phyloP scores from a whole-genome alignment of 192 early-diverging fungal species.

The Backusella macrospora region DNA sequence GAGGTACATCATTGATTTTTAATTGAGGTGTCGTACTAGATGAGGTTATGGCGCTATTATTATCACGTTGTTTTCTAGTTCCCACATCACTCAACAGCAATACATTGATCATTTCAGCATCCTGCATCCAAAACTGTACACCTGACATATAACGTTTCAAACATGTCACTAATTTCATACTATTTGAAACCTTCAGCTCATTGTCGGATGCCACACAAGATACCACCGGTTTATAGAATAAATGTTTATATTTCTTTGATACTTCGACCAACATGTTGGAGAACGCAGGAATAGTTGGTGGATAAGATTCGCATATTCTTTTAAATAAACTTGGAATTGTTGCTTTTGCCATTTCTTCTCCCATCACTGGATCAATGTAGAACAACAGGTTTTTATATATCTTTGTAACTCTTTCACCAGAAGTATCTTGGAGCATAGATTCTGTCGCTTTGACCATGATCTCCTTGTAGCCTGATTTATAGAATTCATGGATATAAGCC shows the following conservation, averaged over 20 bases:
- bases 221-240: conserved; percentile 57
- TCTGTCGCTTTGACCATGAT: conserved; percentile 21
- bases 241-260: conserved; percentile 31
- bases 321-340: conserved; percentile 52
- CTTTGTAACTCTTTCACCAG: conserved; percentile 15
- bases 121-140: conserved; percentile 59
- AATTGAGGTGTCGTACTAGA: not conserved
- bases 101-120: conserved; percentile 57
- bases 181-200: conserved; percentile 42
- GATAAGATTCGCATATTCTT: conserved; percentile 42
- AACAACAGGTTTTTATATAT: conserved; percentile 30
- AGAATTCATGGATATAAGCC: conserved; percentile 33
- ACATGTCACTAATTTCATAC: conserved; percentile 46
- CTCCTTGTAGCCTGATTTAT: conserved; percentile 35
- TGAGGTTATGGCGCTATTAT: conserved; percentile 9
- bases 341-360: conserved; percentile 41
- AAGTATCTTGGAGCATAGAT: conserved; percentile 27
- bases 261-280: conserved; percentile 45
- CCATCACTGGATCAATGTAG: conserved; percentile 35
- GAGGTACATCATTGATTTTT: not conserved
- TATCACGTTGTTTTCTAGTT: conserved; percentile 17
- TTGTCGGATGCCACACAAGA: conserved; percentile 57
- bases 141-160: conserved; percentile 48
- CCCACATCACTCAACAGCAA: conserved; percentile 59
- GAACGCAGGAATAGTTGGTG: conserved; percentile 40